Evolutionary conservation across 2,329 filamentous ascomycete species (phyloP), one percentile per base, ranked within the genome.

Genomic region (Eutypa lata): DNA sequence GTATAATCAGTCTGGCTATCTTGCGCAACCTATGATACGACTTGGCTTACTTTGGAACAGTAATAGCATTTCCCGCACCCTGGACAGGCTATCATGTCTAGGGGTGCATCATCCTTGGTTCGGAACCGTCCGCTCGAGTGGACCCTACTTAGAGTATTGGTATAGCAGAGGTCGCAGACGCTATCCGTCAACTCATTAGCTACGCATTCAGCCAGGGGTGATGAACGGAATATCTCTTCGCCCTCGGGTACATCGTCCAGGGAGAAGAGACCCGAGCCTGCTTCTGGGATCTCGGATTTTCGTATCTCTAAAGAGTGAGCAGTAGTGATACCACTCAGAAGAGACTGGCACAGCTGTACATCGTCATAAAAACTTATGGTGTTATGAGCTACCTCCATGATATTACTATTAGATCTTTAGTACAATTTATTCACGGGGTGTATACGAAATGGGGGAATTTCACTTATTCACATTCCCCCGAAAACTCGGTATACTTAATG

Each of bases 151-250:
- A 50, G 48, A 1, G 45, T 52, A 28, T 62, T 60, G 18, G 53
- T 24, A 46, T 64, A 59, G 51, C 68, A 70, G 49, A 58, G 58
- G 38, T 67, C 62, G 53, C 68, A 70, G 19, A 65, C 47, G 2
- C 28, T 48, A 18, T 45, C 42, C 21, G 42, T 21, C 21, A 45
- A 5, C 14, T 2, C 22, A n/a, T 45, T 21, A 6, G 4, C 22
- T 13, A 45, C 42, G 42, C 55, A 55, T 4, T 47, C 37, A 43
- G 66, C 46, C 7, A 61, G 16, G 2, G 64, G 61, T 1, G 47
- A 22, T 1, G 58, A 59, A 3, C 53, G 57, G 49, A 63, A 67
- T n/a, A 68, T 64, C 37, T 68, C 65, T 21, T 53, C 45, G 28
- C 64, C 62, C 19, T 54, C 53, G 0, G 53, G 45, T 28, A 67